Conservation (phyloP, 805 yeast species). For the Pichia sporocuriosa region DNA sequence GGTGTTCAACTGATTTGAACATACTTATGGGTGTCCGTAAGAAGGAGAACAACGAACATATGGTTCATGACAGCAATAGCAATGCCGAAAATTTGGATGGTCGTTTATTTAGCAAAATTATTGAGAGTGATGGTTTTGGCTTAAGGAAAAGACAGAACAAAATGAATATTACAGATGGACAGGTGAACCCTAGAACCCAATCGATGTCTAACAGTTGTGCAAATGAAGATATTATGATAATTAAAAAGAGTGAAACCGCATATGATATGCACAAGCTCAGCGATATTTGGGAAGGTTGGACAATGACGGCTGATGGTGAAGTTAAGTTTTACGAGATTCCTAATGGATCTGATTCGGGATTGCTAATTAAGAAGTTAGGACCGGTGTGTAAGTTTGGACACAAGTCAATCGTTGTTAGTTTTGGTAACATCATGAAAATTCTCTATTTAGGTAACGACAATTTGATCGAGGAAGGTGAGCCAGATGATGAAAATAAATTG, state of each 20-base stretch:
- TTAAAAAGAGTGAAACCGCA: neutral
- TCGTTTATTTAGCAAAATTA: no score
- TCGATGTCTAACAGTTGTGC: no score
- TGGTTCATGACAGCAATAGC: neutral
- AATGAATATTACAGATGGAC: neutral
- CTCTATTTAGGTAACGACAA: constrained; percentile 73
- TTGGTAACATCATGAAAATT: constrained; percentile 67
- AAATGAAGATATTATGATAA: no score
- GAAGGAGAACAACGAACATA: constrained; percentile 29
- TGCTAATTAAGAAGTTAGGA: constrained; percentile 50
- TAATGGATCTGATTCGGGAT: constrained; percentile 35
- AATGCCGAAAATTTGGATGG: no score
- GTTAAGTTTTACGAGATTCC: constrained; percentile 56
- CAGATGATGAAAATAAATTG: constrained; percentile 34
- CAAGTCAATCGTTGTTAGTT: constrained; percentile 66
- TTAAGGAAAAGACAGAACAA: neutral
- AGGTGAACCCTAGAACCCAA: no score
- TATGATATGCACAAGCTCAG: constrained; percentile 22
- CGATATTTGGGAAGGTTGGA: constrained; percentile 75
- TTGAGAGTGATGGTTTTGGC: neutral
- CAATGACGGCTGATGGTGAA: constrained; percentile 62
- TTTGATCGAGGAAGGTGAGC: constrained; percentile 52
- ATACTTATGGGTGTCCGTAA: constrained; percentile 62
- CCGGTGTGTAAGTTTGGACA: constrained; percentile 68
- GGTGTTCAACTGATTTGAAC: constrained; percentile 76